Percentiles rank a stretch among this genome's conserved stretches.
Evolutionary conservation across 2,329 filamentous ascomycete genomes (phyloP).

Genomic region (Neobulgaria alba): DNA sequence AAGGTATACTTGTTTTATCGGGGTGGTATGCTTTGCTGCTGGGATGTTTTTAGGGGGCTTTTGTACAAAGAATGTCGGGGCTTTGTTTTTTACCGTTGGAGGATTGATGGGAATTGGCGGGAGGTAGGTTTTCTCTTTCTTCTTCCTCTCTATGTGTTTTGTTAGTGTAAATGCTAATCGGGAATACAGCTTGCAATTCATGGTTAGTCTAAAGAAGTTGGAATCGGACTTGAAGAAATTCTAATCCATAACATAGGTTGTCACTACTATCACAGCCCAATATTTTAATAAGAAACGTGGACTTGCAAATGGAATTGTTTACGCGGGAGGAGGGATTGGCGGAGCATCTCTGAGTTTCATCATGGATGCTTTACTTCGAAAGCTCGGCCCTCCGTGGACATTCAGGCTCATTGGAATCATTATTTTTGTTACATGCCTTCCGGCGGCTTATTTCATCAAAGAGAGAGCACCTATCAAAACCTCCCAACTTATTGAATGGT

Average conservation of each 20-base stretch:
- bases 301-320: constrained; percentile 46
- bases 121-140: constrained; percentile 25
- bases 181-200: constrained; percentile 16
- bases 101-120: constrained; percentile 38
- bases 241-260: constrained; percentile 28
- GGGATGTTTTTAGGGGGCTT: constrained; percentile 42
- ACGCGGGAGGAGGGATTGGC: constrained; percentile 46
- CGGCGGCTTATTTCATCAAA: constrained; percentile 45
- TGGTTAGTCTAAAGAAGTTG: constrained; percentile 11
- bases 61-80: constrained; percentile 35
- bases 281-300: constrained; percentile 47
- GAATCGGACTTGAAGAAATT: not conserved
- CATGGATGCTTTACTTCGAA: constrained; percentile 39
- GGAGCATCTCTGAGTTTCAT: constrained; percentile 44
- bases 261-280: constrained; percentile 41
- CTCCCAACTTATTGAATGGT: constrained; percentile 42
- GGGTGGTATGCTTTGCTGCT: constrained; percentile 41
- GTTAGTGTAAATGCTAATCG: too few species aligned
- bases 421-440: constrained; percentile 44
- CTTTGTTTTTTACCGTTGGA: constrained; percentile 40
- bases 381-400: constrained; percentile 40
- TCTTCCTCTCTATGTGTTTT: not conserved
- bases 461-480: constrained; percentile 36
- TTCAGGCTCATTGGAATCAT: constrained; percentile 45
- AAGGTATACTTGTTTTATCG: constrained; percentile 37